These are phyloP conservation scores for Naganishia sp. DNA, from an alignment of 1,284 basidiomycete species.

Conservation along the genomic window DNA sequence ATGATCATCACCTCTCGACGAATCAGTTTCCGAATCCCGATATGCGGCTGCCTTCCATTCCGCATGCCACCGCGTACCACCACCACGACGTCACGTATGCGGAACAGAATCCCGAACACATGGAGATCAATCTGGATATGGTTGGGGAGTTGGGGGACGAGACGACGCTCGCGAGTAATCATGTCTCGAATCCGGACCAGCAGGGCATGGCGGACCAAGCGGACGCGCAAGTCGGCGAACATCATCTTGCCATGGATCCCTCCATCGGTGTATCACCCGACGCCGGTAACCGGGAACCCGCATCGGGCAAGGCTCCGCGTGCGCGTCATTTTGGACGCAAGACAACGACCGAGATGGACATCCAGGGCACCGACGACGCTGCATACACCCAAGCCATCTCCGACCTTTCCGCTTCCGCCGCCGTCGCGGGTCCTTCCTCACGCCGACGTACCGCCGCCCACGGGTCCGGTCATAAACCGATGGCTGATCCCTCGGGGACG, in stretches of 20 bases:
- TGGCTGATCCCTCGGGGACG: too few relatives aligned
- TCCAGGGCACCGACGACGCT: background rate
- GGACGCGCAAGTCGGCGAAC: background rate
- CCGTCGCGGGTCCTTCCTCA: background rate
- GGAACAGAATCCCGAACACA: slow-evolving; percentile 5
- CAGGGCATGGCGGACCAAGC: slow-evolving; percentile 3
- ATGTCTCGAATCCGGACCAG: background rate
- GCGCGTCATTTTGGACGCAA: slow-evolving; percentile 14
- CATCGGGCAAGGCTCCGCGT: slow-evolving; percentile 15
- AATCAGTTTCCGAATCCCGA: slow-evolving; percentile 28
- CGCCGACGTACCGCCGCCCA: background rate
- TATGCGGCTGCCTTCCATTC: slow-evolving; percentile 22
- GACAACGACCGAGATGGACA: background rate
- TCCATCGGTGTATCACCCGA: slow-evolving; percentile 1
- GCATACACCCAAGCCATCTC: slow-evolving; percentile 2
- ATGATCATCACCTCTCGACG: slow-evolving; percentile 23
- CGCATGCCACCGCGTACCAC: slow-evolving; percentile 6
- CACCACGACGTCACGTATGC: slow-evolving; percentile 5
- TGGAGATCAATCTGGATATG: slow-evolving; percentile 23
- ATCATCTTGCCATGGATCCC: slow-evolving; percentile 10
- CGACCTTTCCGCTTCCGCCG: background rate
- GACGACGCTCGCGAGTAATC: slow-evolving; percentile 14
- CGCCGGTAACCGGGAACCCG: slow-evolving; percentile 5
- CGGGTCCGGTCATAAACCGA: background rate
- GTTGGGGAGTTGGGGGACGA: slow-evolving; percentile 15